A percentile compares a stretch with the other conserved stretches of the same genome.
Evolutionary conservation across 306 rosid species (phyloP).

Genomic region (Cucurbita maxima): DNA sequence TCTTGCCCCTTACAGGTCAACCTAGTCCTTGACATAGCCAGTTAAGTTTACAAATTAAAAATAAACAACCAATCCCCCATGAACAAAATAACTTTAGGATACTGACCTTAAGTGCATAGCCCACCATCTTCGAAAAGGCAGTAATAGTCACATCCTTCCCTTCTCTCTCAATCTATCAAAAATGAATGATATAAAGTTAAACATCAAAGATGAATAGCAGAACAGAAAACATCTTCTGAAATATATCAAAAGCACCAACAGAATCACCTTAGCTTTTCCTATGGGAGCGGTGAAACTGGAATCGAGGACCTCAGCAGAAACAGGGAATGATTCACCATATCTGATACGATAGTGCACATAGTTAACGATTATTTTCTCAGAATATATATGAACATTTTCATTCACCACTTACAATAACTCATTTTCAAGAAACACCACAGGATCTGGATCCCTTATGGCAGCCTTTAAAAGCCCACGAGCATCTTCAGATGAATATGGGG

Average conservation of each 20-base stretch:
- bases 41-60: slow-evolving; percentile 2
- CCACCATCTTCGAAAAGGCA: slow-evolving; percentile 93
- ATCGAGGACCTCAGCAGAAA: slow-evolving; percentile 94
- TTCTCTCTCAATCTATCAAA: slow-evolving; percentile 77
- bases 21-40: background rate
- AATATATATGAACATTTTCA: background rate
- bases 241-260: slow-evolving; percentile 6
- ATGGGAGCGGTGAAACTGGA: slow-evolving; percentile 92
- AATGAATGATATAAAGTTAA: background rate
- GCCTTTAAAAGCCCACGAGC: slow-evolving; percentile 95
- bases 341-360: slow-evolving; percentile 26
- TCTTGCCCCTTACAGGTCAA: background rate
- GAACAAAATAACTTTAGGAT: slow-evolving; percentile 9
- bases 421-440: slow-evolving; percentile 94
- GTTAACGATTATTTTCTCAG: slow-evolving; percentile 13
- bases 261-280: slow-evolving; percentile 92
- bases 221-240: slow-evolving; percentile 8
- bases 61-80: background rate
- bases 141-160: slow-evolving; percentile 97
- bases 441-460: slow-evolving; percentile 98
- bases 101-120: slow-evolving; percentile 84
- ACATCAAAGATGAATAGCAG: background rate
- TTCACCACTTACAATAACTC: slow-evolving; percentile 72
- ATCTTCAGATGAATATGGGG: slow-evolving; percentile 96
- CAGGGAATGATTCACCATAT: slow-evolving; percentile 92